These are phyloP conservation scores for Clohesyomyces aquaticus DNA, from an alignment of 495 filamentous ascomycete genomes.

Conservation along the genomic window DNA sequence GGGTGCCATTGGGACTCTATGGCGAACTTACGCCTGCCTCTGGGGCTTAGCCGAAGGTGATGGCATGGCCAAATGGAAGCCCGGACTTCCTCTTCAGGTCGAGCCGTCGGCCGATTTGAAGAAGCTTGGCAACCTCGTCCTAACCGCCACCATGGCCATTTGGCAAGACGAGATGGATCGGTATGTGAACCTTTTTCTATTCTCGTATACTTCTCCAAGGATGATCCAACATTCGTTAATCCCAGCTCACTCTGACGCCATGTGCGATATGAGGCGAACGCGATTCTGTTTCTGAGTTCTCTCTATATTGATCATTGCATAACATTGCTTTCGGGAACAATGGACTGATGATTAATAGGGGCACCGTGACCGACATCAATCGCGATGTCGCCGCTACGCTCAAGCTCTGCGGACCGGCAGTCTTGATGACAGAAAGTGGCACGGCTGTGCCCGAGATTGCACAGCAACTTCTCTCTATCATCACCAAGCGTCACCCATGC, in stretches of 20 bases:
- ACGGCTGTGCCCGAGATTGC: constrained; percentile 66
- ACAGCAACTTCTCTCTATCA: constrained; percentile 67
- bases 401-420: constrained; percentile 86
- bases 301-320: constrained; percentile 31
- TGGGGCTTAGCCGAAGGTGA: constrained; percentile 84
- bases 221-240: constrained; percentile 88
- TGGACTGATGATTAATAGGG: constrained; percentile 60
- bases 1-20: constrained; percentile 84
- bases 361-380: constrained; percentile 92
- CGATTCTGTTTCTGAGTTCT: constrained; percentile 67
- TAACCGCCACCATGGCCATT: constrained; percentile 78
- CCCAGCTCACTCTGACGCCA: constrained; percentile 99
- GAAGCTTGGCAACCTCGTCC: constrained; percentile 86
- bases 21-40: constrained; percentile 89
- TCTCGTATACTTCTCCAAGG: constrained; percentile 56
- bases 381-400: constrained; percentile 90
- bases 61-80: constrained; percentile 79
- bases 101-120: constrained; percentile 73
- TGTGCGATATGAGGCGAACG: constrained; percentile 84
- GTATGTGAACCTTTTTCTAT: constrained; percentile 61
- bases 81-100: constrained; percentile 81
- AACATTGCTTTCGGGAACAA: constrained; percentile 4
- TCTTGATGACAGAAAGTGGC: constrained; percentile 68
- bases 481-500: constrained; percentile 88
- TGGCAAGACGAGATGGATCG: constrained; percentile 91